Conservation (phyloP, 148 eudicot species). For the Persicaria maculosa region DNA sequence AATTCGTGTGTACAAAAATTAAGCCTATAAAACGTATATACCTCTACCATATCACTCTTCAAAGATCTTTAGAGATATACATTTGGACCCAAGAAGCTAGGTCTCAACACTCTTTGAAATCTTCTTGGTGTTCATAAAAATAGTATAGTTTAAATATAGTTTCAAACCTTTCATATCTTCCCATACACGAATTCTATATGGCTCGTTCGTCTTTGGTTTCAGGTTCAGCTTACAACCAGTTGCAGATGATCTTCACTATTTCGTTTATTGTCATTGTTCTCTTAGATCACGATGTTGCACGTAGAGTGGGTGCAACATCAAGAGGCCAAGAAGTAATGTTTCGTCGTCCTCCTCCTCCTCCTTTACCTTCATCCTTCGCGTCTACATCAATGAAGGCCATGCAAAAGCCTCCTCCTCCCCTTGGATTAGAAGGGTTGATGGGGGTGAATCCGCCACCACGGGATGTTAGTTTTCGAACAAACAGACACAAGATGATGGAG, state of each 20-base stretch:
- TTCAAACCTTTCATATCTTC: background rate
- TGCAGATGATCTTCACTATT: background rate
- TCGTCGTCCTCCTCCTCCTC: constrained; percentile 6
- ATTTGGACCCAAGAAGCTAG: background rate
- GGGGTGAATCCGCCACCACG: constrained; percentile 13
- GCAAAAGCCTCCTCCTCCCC: constrained; percentile 15
- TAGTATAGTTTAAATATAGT: too few species aligned
- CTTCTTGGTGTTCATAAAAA: background rate
- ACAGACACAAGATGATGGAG: constrained; percentile 33
- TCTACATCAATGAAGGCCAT: background rate
- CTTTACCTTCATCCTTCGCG: background rate
- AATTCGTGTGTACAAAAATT: too few species aligned
- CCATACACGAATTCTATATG: constrained; percentile 8
- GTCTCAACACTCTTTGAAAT: background rate
- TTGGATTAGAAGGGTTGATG: background rate
- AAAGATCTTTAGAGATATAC: background rate
- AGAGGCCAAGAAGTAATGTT: background rate
- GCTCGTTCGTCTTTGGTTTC: constrained; percentile 6
- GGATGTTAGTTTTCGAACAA: constrained; percentile 13
- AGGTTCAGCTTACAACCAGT: background rate
- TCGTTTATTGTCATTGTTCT: constrained; percentile 13
- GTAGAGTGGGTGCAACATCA: constrained; percentile 14
- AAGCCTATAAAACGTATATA: too few species aligned
- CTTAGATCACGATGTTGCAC: constrained; percentile 9
- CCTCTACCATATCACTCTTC: background rate